phyloP scores from a whole-genome alignment of 495 filamentous ascomycete species.

The Tuber aestivum region DNA sequence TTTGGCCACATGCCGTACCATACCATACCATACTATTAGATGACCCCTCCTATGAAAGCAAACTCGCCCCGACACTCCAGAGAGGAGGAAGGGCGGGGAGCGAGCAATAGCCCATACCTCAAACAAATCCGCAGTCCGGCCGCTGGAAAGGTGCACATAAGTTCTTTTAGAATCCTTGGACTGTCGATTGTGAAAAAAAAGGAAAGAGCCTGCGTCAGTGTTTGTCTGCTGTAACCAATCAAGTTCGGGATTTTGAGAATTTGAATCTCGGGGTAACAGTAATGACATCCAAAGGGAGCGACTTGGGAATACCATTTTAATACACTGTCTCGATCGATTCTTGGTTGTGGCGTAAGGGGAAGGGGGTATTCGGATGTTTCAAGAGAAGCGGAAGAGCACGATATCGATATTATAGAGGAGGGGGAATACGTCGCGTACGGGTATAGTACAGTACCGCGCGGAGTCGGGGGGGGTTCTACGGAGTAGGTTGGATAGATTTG shows the following conservation, averaged over 20 bases:
- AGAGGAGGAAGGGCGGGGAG: neutral
- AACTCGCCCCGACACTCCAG: neutral
- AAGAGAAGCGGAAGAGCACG: neutral
- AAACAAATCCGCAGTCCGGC: constrained; percentile 80
- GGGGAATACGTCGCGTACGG: neutral
- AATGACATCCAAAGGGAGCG: neutral
- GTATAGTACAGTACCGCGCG: neutral
- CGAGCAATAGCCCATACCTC: constrained; percentile 47
- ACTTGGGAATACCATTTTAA: constrained; percentile 1
- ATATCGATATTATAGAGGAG: neutral
- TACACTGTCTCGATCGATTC: neutral
- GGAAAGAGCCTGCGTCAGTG: neutral
- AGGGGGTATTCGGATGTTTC: neutral
- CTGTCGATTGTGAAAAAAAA: neutral
- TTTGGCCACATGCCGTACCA: neutral
- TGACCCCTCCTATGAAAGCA: neutral
- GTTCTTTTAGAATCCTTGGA: constrained; percentile 78
- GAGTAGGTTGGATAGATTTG: neutral
- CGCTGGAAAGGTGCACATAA: constrained; percentile 76
- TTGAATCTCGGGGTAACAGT: neutral
- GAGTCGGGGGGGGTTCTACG: neutral
- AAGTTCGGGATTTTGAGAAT: neutral
- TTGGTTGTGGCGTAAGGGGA: neutral
- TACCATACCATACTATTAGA: neutral
- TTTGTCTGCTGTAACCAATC: neutral